Conservation (phyloP, 2,329 filamentous ascomycete species). For the Cladophialophora immunda region DNA sequence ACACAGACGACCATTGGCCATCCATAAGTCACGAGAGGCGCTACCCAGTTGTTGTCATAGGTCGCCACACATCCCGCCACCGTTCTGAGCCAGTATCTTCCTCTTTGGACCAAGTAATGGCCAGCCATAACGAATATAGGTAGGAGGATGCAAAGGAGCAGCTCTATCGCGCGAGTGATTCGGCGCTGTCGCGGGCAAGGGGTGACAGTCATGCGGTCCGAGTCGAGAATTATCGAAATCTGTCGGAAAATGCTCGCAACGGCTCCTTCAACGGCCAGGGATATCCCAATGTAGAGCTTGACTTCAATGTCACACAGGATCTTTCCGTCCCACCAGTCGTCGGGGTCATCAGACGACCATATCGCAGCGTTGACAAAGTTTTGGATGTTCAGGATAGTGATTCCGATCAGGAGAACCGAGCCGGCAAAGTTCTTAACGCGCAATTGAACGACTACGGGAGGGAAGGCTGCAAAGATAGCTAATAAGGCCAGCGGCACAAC, state of each 20-base stretch:
- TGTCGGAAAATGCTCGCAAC: conserved; percentile 67
- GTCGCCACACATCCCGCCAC: conserved; percentile 57
- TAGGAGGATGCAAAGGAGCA: conserved; percentile 63
- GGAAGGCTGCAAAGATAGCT: conserved; percentile 38
- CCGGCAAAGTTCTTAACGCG: conserved; percentile 69
- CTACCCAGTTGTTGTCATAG: conserved; percentile 66
- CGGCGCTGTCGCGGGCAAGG: conserved; percentile 59
- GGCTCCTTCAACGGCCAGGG: conserved; percentile 62
- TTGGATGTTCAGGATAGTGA: conserved; percentile 65
- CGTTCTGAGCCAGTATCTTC: conserved; percentile 62
- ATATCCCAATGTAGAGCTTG: conserved; percentile 64
- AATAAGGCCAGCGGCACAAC: conserved; percentile 28
- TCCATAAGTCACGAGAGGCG: conserved; percentile 61
- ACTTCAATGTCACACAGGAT: conserved; percentile 72
- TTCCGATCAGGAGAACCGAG: conserved; percentile 64
- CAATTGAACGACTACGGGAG: conserved; percentile 68
- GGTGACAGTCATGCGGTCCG: conserved; percentile 61
- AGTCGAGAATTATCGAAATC: conserved; percentile 68
- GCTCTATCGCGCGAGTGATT: conserved; percentile 59
- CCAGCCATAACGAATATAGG: conserved; percentile 64
- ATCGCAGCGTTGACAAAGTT: conserved; percentile 70
- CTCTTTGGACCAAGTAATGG: conserved; percentile 68
- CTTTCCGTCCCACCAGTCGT: conserved; percentile 65
- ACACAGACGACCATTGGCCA: conserved; percentile 66
- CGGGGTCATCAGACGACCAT: conserved; percentile 68